These are phyloP conservation scores for Mortierella claussenii DNA, from an alignment of 192 early-diverging fungal species.

Conservation along the genomic window DNA sequence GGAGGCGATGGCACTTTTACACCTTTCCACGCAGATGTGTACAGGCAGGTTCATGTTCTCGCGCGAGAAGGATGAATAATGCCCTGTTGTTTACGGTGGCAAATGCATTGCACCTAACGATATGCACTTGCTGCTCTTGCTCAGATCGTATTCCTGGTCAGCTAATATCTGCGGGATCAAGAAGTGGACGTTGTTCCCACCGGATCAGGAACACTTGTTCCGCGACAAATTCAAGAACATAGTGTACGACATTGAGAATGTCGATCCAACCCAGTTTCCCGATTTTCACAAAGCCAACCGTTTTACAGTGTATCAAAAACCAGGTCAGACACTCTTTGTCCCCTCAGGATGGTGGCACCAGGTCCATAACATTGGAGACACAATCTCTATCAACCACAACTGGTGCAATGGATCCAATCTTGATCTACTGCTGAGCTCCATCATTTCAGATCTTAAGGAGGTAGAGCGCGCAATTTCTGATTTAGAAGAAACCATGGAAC, in stretches of 20 bases:
- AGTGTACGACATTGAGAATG: slow-evolving; percentile 67
- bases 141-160: slow-evolving; percentile 79
- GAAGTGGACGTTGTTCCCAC: slow-evolving; percentile 75
- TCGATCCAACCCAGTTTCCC: slow-evolving; percentile 60
- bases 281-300: slow-evolving; percentile 55
- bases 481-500: slow-evolving; percentile 56
- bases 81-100: no score
- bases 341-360: slow-evolving; percentile 83
- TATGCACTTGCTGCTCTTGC: not conserved
- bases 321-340: slow-evolving; percentile 78
- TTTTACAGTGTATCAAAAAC: slow-evolving; percentile 64
- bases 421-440: slow-evolving; percentile 52
- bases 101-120: no score
- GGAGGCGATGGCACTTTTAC: slow-evolving; percentile 77
- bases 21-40: slow-evolving; percentile 83
- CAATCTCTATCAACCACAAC: slow-evolving; percentile 84
- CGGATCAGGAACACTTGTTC: slow-evolving; percentile 70
- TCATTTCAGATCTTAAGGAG: slow-evolving; percentile 58
- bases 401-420: slow-evolving; percentile 77
- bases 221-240: slow-evolving; percentile 63
- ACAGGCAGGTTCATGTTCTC: slow-evolving; percentile 52
- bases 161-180: slow-evolving; percentile 79
- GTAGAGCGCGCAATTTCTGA: slow-evolving; percentile 67
- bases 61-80: slow-evolving; percentile 68
- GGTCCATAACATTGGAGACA: slow-evolving; percentile 73